Evolutionary conservation across 2,329 filamentous ascomycete genomes (phyloP).

Genomic region (Colletotrichum sp.): DNA sequence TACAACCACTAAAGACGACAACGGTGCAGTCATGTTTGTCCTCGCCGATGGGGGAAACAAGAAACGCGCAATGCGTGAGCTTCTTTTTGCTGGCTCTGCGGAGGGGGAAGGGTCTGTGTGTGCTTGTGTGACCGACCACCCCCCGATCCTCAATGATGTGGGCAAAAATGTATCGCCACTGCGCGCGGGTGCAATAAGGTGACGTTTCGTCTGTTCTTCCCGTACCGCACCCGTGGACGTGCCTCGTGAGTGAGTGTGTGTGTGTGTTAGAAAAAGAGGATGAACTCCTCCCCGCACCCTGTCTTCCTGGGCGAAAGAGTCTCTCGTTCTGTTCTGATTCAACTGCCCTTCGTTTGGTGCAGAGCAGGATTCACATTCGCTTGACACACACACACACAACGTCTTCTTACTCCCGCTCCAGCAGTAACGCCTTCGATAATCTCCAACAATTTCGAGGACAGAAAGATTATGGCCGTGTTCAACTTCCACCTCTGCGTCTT

Average conservation of each 20-base stretch:
- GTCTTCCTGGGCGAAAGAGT: neutral
- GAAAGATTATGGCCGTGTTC: neutral
- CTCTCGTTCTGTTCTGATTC: neutral
- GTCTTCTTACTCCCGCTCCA: neutral
- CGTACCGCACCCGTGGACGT: neutral
- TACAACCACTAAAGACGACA: neutral
- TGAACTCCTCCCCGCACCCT: neutral
- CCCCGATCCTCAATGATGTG: neutral
- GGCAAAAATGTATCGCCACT: neutral
- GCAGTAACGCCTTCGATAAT: neutral
- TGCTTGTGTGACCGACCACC: neutral
- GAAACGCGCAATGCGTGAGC: neutral
- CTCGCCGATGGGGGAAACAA: neutral
- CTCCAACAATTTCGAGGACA: neutral
- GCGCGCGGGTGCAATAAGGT: neutral
- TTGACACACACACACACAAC: neutral
- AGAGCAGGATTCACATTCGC: neutral
- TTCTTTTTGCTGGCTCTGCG: neutral
- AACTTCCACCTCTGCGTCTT: neutral
- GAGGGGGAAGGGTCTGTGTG: neutral
- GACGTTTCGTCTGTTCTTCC: slow-evolving; percentile 17
- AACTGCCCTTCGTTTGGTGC: neutral
- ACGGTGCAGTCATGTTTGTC: neutral
- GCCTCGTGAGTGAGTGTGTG: neutral
- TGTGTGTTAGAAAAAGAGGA: neutral